A percentile compares a stretch with the other conserved stretches of the same genome.
Evolutionary conservation across 352 stramenopile genomes (phyloP).

Genomic region (Phytophthora pinifolia): DNA sequence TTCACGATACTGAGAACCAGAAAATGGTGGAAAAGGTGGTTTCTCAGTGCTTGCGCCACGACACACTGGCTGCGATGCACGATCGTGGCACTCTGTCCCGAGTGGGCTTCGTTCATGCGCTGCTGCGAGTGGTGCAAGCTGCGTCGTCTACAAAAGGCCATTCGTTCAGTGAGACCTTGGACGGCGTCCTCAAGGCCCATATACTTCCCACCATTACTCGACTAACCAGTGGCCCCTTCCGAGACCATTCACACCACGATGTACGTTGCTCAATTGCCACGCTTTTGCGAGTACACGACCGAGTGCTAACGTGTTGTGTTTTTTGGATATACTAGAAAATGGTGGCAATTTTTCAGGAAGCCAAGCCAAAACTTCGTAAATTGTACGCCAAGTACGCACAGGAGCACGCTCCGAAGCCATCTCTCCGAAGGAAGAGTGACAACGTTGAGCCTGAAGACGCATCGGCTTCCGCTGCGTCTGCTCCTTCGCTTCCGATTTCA

Average conservation of each 20-base stretch:
- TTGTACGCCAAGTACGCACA: slow-evolving; percentile 71
- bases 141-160: slow-evolving; percentile 5
- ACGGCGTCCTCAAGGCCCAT: slow-evolving; percentile 42
- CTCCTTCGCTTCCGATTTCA: slow-evolving; percentile 9
- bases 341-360: slow-evolving; percentile 67
- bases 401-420: slow-evolving; percentile 23
- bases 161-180: slow-evolving; percentile 33
- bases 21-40: slow-evolving; percentile 36
- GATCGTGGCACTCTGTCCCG: slow-evolving; percentile 58
- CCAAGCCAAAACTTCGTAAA: slow-evolving; percentile 71
- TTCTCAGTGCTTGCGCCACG: slow-evolving; percentile 34
- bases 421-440: slow-evolving; percentile 18
- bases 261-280: slow-evolving; percentile 29
- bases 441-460: slow-evolving; percentile 15
- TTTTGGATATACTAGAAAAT: slow-evolving; percentile 42
- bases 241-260: slow-evolving; percentile 75
- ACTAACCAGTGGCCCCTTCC: slow-evolving; percentile 68
- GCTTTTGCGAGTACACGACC: background rate
- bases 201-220: slow-evolving; percentile 54
- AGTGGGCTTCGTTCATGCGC: slow-evolving; percentile 69
- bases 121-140: slow-evolving; percentile 46
- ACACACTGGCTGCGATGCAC: slow-evolving; percentile 49
- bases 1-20: slow-evolving; percentile 48
- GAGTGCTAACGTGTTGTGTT: slow-evolving; percentile 2
- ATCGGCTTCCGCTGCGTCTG: slow-evolving; percentile 2